Conservation (phyloP, 345 rosid species). For the Balakata baccata region DNA sequence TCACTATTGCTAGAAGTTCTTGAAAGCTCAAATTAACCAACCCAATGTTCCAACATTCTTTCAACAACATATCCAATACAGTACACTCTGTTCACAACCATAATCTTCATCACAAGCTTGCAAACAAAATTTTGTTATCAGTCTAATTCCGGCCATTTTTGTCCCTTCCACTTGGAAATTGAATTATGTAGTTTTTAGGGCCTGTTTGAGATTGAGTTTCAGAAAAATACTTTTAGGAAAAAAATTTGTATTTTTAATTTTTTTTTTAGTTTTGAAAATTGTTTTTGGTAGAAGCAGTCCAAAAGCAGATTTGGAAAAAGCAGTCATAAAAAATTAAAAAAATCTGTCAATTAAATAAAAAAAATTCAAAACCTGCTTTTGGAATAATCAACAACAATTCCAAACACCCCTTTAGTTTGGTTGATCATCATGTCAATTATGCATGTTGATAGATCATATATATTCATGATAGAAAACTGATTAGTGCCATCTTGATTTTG, state of each 20-base stretch:
- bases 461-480: neutral
- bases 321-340: no score
- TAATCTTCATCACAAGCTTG: neutral
- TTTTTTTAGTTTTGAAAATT: no score
- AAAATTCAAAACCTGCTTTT: no score
- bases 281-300: no score
- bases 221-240: no score
- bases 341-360: no score
- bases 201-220: no score
- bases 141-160: neutral
- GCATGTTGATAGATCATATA: neutral
- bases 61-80: neutral
- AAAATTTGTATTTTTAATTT: no score
- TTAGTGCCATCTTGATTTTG: neutral
- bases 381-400: no score
- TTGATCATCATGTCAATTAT: neutral
- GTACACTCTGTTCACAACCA: neutral
- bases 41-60: neutral
- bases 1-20: neutral
- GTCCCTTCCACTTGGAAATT: neutral
- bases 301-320: no score
- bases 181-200: neutral
- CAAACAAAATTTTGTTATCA: neutral
- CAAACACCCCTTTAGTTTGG: no score
- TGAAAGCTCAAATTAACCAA: neutral